Base-by-base conservation (phyloP, 2,329 filamentous ascomycete species). In the Sclerotiophoma versabilis region DNA sequence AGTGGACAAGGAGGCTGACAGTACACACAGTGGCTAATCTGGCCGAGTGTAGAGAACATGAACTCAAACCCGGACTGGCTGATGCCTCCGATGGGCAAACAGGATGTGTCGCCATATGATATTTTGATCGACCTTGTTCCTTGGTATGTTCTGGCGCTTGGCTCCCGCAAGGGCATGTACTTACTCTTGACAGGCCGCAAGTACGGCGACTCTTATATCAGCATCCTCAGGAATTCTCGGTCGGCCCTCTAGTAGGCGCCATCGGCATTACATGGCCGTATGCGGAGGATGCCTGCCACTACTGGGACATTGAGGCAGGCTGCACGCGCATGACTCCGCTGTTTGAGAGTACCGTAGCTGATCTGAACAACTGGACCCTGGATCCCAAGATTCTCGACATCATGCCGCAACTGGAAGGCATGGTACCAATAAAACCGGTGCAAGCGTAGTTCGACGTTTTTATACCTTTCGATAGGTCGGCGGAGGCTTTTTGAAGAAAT, bases 31-130 rank as follows among this genome's bases (percentile, higher is more conserved):
- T 74, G 65, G 62, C 62, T 73, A 43, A 71, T 74, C 10, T 74
- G 71, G 71, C 71, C 71, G n/a, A 71, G 60, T 53, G 67, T 72
- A 7, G 70, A 73, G 32, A 72, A 71, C 36, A 65, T 73, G 64
- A 72, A 72, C 34, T 50, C 62, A 4, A 71, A 68, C 58, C 71
- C 71, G 22, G 71, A 73, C 12, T 74, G 71, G 71, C 45, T 73
- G 57, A 66, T 69, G 62, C 71, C 70, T 29, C 55, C 68, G 7
- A 54, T 64, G 19, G 61, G 64, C 15, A 67, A 65, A 49, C 66
- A 68, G 26, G 68, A 73, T n/a, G 64, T 58, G 26, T 64, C 62
- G 9, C 63, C 68, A 10, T 70, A 71, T 39, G 70, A 74, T 53
- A 61, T 73, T 26, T 47, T 73, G 25, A 64, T 74, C 19, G 70